These are phyloP conservation scores for Nicotiana sylvestris DNA, from an alignment of 257 asterid species.

Conservation along the genomic window DNA sequence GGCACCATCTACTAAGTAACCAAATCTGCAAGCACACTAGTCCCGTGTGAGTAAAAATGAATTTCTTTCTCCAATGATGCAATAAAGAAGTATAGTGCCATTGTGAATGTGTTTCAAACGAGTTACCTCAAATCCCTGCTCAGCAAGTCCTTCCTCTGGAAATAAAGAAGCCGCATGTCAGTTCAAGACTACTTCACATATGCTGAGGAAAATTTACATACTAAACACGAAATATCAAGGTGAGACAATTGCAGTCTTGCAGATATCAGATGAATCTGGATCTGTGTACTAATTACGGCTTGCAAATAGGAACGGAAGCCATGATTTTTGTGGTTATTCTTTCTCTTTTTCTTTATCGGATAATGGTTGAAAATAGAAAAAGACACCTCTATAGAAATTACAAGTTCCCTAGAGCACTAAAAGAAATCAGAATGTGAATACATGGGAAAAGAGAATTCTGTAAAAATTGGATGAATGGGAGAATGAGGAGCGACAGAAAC, in stretches of 20 bases:
- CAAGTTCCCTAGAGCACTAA: not conserved
- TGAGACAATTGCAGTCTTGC: not conserved
- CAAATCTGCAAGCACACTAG: not conserved
- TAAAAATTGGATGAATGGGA: not conserved
- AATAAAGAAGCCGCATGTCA: conserved; percentile 10
- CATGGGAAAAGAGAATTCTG: not conserved
- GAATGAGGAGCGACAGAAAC: not conserved
- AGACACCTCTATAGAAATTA: not conserved
- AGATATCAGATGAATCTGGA: not conserved
- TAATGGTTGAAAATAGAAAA: not conserved
- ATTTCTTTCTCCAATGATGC: not conserved
- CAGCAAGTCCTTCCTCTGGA: conserved; percentile 79
- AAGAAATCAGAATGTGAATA: too few relatives aligned
- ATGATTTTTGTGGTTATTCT: not conserved
- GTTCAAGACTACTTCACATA: not conserved
- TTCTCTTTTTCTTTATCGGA: not conserved
- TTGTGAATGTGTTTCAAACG: conserved; percentile 82
- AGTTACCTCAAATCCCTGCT: conserved; percentile 84
- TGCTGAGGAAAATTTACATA: not conserved
- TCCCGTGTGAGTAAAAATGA: not conserved
- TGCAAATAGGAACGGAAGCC: not conserved
- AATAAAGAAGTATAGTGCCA: conserved; percentile 42
- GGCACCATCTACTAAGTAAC: too few relatives aligned
- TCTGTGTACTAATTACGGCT: not conserved
- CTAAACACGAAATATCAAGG: not conserved